Evolutionary conservation across 495 filamentous ascomycete species (phyloP), one percentile per base, ranked within the genome.

Genomic region (Penicillium longicatenatum): DNA sequence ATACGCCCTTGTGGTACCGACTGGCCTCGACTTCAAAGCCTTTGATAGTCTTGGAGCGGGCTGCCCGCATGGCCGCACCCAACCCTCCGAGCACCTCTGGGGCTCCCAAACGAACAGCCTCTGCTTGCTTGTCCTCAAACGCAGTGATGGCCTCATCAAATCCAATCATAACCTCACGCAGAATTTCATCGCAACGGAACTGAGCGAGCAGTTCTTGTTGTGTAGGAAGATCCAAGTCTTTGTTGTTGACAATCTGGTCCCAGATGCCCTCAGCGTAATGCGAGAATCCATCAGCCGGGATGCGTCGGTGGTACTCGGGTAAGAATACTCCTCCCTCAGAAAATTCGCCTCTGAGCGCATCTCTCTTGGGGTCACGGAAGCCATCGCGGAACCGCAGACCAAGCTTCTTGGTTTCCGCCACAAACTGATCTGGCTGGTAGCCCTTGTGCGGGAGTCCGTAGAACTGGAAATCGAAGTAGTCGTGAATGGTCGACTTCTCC

Each of bases 391-490:
- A 98, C 26, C 94, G 84, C 24, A 82, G 82, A 17, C 90, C 86
- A 11, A 98, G 82, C 63, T 87, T 91, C 61, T 86, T 82, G 5
- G 92, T 86, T 65, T 96, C 93, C 17, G 82, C 70, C 21, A 89
- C 78, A 66, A 98, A 98, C 68, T 90, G 88, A n/a, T 97, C 91
- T 8, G 92, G 91, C 66, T 98, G 93, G 54, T 97, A 84, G 42
- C 96, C 89, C 78, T 98, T 98, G 75, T 98, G 94, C 19, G 94
- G 95, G 20, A 98, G 82, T 8, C 94, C 91, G 49, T 91, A 90
- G 66, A 98, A 98, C 61, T 93, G 91, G 71, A 98, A 97, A 74
- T 98, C 94, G 66, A 98, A 98, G 73, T 98, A 98, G 62, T 98
- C 93, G 53, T 91, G 89, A 52, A 97, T 97, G 50, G 84, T 84